phyloP scores from a whole-genome alignment of 345 rosid species.

The Eucalyptus cladocalyx region DNA sequence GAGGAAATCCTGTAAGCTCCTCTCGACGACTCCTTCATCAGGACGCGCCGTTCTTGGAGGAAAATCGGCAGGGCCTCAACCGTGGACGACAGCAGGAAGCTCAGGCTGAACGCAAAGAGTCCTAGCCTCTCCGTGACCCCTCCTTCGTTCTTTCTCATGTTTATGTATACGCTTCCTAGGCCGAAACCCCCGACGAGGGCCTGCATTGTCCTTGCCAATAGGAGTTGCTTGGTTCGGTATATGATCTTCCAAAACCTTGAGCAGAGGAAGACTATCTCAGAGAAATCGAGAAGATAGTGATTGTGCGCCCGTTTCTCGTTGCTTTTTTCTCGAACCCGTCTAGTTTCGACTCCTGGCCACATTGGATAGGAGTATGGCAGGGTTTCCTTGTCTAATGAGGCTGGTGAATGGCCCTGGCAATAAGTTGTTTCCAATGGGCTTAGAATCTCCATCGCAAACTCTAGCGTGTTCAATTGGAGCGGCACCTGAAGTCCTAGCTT shows the following conservation, averaged over 20 bases:
- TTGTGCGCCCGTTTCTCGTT: background rate
- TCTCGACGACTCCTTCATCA: conserved; percentile 84
- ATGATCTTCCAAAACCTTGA: conserved; percentile 78
- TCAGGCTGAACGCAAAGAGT: conserved; percentile 75
- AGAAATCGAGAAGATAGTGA: conserved; percentile 5
- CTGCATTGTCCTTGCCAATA: conserved; percentile 81
- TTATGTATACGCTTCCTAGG: conserved; percentile 62
- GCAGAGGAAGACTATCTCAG: conserved; percentile 54
- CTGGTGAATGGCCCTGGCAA: background rate
- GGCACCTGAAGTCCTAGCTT: conserved; percentile 62
- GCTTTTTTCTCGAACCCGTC: background rate
- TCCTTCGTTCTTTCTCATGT: conserved; percentile 41
- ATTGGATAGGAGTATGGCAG: conserved; percentile 1
- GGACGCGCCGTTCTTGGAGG: conserved; percentile 72
- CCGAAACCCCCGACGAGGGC: conserved; percentile 77
- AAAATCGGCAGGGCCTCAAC: conserved; percentile 90
- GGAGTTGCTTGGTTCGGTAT: conserved; percentile 69
- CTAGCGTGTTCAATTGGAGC: conserved; percentile 51
- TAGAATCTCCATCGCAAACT: conserved; percentile 82
- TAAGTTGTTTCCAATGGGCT: conserved; percentile 23
- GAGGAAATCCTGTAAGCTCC: conserved; percentile 80
- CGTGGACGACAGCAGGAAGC: conserved; percentile 83
- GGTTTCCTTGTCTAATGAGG: background rate
- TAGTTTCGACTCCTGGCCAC: conserved; percentile 16
- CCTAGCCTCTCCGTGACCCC: conserved; percentile 72